Evolutionary conservation across 805 yeast genomes (phyloP).

Genomic region (Yarrowia phangngaensis): DNA sequence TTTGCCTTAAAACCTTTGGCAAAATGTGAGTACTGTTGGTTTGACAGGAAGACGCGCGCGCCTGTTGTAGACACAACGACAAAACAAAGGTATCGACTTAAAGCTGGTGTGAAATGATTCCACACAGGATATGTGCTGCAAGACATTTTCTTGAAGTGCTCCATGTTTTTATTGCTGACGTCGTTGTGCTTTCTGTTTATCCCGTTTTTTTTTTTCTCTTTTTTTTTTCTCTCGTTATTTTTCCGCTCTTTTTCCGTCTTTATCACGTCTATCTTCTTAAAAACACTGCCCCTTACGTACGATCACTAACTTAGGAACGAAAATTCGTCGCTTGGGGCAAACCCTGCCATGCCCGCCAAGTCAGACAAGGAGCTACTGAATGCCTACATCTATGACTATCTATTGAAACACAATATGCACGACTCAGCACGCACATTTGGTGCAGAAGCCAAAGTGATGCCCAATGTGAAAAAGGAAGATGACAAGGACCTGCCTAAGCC

Average conservation of each 20-base stretch:
- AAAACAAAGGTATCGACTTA: too few relatives aligned
- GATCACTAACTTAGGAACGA: slow-evolving; percentile 21
- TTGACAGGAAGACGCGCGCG: too few relatives aligned
- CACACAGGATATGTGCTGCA: too few relatives aligned
- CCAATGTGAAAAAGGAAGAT: slow-evolving; percentile 29
- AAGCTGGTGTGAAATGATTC: too few relatives aligned
- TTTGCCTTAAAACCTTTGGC: slow-evolving; percentile 17
- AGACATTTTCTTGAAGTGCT: too few relatives aligned
- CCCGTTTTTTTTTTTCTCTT: too few relatives aligned
- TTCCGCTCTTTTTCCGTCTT: neutral
- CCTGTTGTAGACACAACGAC: too few relatives aligned
- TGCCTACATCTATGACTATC: slow-evolving; percentile 82
- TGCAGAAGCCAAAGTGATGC: slow-evolving; percentile 65
- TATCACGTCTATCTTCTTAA: neutral
- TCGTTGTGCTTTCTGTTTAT: too few relatives aligned
- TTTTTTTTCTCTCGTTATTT: too few relatives aligned
- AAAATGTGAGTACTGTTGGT: slow-evolving; percentile 20
- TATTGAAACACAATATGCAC: slow-evolving; percentile 65
- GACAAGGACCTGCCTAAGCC: slow-evolving; percentile 32
- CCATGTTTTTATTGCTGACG: too few relatives aligned
- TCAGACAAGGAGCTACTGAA: slow-evolving; percentile 46
- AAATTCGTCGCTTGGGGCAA: slow-evolving; percentile 26
- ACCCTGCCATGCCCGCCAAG: slow-evolving; percentile 27
- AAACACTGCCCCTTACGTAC: too few relatives aligned
- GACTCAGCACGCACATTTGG: slow-evolving; percentile 71